Percentiles rank a stretch among this genome's conserved stretches.
Evolutionary conservation across 805 yeast genomes (phyloP).

Genomic region (Metschnikowia kunwiensis): DNA sequence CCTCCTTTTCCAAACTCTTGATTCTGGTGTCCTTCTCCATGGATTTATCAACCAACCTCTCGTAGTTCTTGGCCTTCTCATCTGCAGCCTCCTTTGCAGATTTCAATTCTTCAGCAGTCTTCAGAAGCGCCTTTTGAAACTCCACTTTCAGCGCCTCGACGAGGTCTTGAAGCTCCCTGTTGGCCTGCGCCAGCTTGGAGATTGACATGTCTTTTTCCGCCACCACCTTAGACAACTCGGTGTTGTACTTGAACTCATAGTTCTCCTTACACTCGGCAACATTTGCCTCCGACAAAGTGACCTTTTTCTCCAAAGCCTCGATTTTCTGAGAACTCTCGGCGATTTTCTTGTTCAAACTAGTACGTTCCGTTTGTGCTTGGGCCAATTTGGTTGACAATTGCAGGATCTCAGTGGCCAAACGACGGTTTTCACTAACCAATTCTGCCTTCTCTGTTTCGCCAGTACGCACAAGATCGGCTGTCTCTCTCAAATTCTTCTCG

Average conservation of each 20-base stretch:
- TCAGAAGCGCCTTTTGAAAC: constrained; percentile 6
- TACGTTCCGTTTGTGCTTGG: constrained; percentile 2
- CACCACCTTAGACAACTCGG: constrained; percentile 22
- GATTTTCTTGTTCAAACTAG: neutral
- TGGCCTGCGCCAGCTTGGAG: constrained; percentile 2
- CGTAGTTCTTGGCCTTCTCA: constrained; percentile 4
- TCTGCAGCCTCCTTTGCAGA: constrained; percentile 4
- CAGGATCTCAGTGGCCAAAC: constrained; percentile 5
- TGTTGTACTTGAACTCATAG: constrained; percentile 25
- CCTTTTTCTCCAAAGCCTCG: constrained; percentile 7
- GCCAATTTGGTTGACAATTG: constrained; percentile 3
- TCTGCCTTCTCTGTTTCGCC: constrained; percentile 4
- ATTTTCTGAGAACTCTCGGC: constrained; percentile 2
- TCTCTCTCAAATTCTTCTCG: constrained; percentile 3
- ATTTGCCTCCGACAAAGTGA: constrained; percentile 6
- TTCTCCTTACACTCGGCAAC: constrained; percentile 15
- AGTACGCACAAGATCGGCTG: neutral
- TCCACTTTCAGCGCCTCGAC: constrained; percentile 8
- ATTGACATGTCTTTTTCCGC: constrained; percentile 22
- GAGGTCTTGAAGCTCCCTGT: constrained; percentile 2
- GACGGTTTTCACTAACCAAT: constrained; percentile 2
- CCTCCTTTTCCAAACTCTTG: constrained; percentile 5
- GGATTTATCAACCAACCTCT: constrained; percentile 5
- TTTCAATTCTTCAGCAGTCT: constrained; percentile 5
- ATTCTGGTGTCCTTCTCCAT: constrained; percentile 6